Conservation (phyloP, 139 green algal species). For the Medakamo hakoo region DNA sequence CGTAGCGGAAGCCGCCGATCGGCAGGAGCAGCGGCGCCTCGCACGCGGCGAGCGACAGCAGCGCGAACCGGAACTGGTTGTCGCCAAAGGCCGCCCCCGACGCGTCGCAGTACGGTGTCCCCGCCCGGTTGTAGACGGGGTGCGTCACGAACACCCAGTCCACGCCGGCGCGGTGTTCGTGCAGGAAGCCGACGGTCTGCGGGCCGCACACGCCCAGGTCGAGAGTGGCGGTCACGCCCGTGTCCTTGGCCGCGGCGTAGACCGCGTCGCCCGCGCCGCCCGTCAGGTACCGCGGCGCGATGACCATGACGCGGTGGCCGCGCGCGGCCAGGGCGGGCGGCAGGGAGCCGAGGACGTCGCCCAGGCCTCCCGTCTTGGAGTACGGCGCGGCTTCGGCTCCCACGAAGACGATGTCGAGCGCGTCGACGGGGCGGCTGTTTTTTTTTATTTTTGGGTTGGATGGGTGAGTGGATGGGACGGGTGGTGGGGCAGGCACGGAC, state of each 20-base stretch:
- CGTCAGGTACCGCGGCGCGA: constrained; percentile 53
- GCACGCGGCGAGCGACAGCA: constrained; percentile 68
- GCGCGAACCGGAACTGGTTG: constrained; percentile 57
- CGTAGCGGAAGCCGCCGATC: constrained; percentile 50
- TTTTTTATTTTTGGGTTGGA: too few species aligned
- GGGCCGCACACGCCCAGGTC: constrained; percentile 27
- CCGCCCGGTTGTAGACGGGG: constrained; percentile 40
- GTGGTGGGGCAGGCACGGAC: too few species aligned
- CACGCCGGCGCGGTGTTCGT: constrained; percentile 39
- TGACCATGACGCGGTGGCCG: constrained; percentile 79
- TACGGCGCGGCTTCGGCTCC: constrained; percentile 87
- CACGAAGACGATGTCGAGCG: constrained; percentile 79
- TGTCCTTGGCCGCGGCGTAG: constrained; percentile 21
- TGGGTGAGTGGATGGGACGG: neutral
- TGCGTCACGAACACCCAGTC: constrained; percentile 90
- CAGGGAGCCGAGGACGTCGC: constrained; percentile 87
- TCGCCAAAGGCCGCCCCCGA: constrained; percentile 14
- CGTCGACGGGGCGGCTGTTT: too few species aligned
- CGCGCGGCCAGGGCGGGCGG: constrained; percentile 65
- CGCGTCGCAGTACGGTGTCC: neutral
- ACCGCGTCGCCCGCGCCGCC: constrained; percentile 3
- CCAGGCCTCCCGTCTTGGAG: constrained; percentile 93
- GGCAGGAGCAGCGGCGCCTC: constrained; percentile 70
- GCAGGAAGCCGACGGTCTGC: constrained; percentile 27
- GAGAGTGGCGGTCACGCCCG: constrained; percentile 18